Conservation (phyloP, 1,284 basidiomycete genomes). For the Tilletia walkeri region DNA sequence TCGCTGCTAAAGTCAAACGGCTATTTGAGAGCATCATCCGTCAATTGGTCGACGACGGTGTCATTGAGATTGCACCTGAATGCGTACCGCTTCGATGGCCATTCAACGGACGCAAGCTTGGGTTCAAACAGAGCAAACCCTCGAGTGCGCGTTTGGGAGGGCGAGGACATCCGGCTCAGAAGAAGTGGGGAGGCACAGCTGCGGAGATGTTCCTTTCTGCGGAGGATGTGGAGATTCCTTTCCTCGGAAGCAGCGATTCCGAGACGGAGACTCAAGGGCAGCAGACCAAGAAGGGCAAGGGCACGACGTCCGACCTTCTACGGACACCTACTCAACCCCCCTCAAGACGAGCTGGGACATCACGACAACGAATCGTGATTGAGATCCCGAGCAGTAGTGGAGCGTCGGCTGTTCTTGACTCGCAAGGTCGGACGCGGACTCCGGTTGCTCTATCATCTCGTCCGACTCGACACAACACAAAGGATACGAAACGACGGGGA, state of each 20-base stretch:
- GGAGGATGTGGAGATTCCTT: not conserved
- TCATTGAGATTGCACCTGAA: slow-evolving; percentile 6
- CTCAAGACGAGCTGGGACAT: too few relatives aligned
- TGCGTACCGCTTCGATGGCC: not conserved
- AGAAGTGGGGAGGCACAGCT: not conserved
- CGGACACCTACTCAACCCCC: not conserved
- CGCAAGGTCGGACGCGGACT: not conserved
- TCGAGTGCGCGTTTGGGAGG: too few relatives aligned
- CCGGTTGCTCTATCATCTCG: not conserved
- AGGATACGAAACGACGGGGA: not conserved
- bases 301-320: not conserved
- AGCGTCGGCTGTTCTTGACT: not conserved
- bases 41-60: slow-evolving; percentile 3
- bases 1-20: slow-evolving; percentile 9
- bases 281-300: not conserved
- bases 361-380: too few relatives aligned
- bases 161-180: too few relatives aligned
- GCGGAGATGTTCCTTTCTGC: not conserved
- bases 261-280: not conserved
- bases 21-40: slow-evolving; percentile 13
- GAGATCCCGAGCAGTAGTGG: too few relatives aligned
- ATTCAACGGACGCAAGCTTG: slow-evolving; percentile 8
- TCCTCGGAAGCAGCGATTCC: not conserved
- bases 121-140: not conserved
- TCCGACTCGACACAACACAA: not conserved